These are phyloP conservation scores for Aspergillaceae sp. DNA, from an alignment of 2,329 filamentous ascomycete genomes.

Conservation along the genomic window DNA sequence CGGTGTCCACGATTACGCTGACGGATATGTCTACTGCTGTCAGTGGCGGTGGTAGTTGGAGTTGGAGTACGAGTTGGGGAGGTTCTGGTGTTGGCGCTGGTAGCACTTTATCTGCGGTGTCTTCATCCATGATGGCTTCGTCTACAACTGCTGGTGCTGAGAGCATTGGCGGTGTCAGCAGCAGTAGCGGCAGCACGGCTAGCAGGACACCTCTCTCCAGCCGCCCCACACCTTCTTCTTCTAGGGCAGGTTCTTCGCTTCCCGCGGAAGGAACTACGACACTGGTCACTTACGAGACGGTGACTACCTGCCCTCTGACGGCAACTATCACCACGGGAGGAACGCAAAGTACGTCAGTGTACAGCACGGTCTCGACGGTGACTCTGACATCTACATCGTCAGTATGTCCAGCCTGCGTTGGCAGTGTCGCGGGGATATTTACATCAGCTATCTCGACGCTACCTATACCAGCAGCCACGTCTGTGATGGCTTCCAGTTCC, in stretches of 20 bases:
- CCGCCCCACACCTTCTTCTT: too few relatives aligned
- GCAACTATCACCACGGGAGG: slow-evolving; percentile 34
- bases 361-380: slow-evolving; percentile 49
- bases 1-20: background rate
- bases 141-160: background rate
- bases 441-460: too few relatives aligned
- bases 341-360: slow-evolving; percentile 44
- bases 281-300: slow-evolving; percentile 17
- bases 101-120: background rate
- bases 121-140: background rate
- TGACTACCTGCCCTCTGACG: slow-evolving; percentile 27
- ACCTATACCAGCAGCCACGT: too few relatives aligned
- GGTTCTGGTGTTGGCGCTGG: too few relatives aligned
- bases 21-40: background rate
- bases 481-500: too few relatives aligned
- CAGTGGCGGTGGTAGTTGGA: too few relatives aligned
- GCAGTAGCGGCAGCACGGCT: too few relatives aligned
- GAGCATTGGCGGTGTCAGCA: background rate
- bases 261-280: slow-evolving; percentile 7
- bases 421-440: too few relatives aligned
- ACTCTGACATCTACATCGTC: slow-evolving; percentile 15
- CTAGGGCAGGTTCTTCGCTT: too few relatives aligned
- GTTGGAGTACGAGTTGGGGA: too few relatives aligned
- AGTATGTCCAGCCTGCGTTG: too few relatives aligned
- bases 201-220: too few relatives aligned